These are phyloP conservation scores for Trapa bicornis DNA, from an alignment of 345 rosid species.

Conservation along the genomic window DNA sequence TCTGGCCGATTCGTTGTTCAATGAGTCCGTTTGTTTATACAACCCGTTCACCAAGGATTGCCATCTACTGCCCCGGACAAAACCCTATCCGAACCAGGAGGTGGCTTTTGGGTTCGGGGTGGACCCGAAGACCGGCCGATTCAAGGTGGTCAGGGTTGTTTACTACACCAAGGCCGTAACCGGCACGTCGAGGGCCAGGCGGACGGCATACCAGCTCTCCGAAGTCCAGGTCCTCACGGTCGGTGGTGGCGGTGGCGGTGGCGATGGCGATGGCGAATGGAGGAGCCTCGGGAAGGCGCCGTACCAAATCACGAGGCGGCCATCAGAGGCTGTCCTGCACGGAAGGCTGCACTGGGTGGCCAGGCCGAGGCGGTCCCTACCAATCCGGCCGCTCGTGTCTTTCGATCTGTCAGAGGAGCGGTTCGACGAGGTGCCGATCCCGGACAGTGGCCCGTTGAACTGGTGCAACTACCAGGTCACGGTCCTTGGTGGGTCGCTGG, in stretches of 20 bases:
- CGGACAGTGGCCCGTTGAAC: slow-evolving; percentile 55
- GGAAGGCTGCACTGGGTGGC: slow-evolving; percentile 84
- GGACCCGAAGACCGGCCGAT: slow-evolving; percentile 14
- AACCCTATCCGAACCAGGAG: slow-evolving; percentile 15
- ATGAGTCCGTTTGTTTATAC: slow-evolving; percentile 14
- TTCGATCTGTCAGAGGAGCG: slow-evolving; percentile 64
- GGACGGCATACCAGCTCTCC: slow-evolving; percentile 16
- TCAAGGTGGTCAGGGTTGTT: slow-evolving; percentile 28
- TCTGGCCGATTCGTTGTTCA: slow-evolving; percentile 18
- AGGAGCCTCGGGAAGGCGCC: slow-evolving; percentile 56
- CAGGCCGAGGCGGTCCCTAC: slow-evolving; percentile 41
- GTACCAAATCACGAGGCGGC: slow-evolving; percentile 40
- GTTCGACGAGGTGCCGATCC: slow-evolving; percentile 62
- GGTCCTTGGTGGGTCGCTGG: slow-evolving; percentile 44
- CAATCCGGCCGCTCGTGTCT: slow-evolving; percentile 51
- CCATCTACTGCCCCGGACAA: slow-evolving; percentile 19
- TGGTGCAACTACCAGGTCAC: slow-evolving; percentile 47
- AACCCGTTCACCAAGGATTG: slow-evolving; percentile 27
- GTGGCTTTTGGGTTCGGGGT: slow-evolving; percentile 34
- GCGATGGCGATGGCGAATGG: slow-evolving; percentile 18
- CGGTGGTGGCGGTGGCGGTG: slow-evolving; percentile 1
- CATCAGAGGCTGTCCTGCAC: slow-evolving; percentile 55
- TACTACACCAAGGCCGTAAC: slow-evolving; percentile 16
- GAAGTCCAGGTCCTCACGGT: slow-evolving; percentile 25
- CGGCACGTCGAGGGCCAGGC: slow-evolving; percentile 10